Evolutionary conservation across 2,329 filamentous ascomycete genomes (phyloP).

Genomic region (Zymoseptoria pseudotritici): DNA sequence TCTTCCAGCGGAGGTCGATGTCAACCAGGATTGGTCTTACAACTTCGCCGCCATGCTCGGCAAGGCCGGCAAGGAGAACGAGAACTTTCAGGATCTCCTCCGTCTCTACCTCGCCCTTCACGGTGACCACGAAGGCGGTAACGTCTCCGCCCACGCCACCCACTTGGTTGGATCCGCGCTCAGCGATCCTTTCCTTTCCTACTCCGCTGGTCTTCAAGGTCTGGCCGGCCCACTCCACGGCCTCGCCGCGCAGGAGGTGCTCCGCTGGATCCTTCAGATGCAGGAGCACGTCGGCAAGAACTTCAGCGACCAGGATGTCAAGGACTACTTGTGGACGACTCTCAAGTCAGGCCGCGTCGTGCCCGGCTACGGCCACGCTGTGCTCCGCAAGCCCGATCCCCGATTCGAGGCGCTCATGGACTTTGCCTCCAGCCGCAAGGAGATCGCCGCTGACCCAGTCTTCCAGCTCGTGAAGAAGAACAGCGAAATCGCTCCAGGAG

Average conservation of each 20-base stretch:
- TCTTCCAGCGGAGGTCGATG: slow-evolving; percentile 68
- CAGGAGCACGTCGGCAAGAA: slow-evolving; percentile 91
- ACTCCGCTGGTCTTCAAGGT: slow-evolving; percentile 95
- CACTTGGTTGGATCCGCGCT: slow-evolving; percentile 95
- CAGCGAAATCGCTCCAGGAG: slow-evolving; percentile 98
- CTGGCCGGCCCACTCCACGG: slow-evolving; percentile 97
- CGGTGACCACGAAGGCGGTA: slow-evolving; percentile 98
- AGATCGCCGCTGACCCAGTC: slow-evolving; percentile 95
- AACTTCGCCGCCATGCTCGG: slow-evolving; percentile 97
- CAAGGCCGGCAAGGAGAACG: slow-evolving; percentile 78
- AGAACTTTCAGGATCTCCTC: slow-evolving; percentile 91
- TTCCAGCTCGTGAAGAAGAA: slow-evolving; percentile 99
- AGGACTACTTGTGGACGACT: slow-evolving; percentile 96
- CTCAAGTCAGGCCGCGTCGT: slow-evolving; percentile 94
- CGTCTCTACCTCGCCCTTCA: slow-evolving; percentile 92
- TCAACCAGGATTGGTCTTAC: slow-evolving; percentile 91
- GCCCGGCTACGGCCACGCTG: slow-evolving; percentile 95
- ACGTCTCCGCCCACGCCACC: slow-evolving; percentile 96
- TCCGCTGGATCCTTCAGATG: slow-evolving; percentile 99
- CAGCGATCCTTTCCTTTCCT: slow-evolving; percentile 93
- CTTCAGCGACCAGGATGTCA: slow-evolving; percentile 92
- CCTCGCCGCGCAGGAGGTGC: slow-evolving; percentile 98
- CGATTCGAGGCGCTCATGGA: slow-evolving; percentile 97
- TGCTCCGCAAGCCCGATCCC: slow-evolving; percentile 98
- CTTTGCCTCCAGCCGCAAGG: slow-evolving; percentile 79